Base-by-base conservation (phyloP, 2,329 filamentous ascomycete species). In the Trichoderma sp. region DNA sequence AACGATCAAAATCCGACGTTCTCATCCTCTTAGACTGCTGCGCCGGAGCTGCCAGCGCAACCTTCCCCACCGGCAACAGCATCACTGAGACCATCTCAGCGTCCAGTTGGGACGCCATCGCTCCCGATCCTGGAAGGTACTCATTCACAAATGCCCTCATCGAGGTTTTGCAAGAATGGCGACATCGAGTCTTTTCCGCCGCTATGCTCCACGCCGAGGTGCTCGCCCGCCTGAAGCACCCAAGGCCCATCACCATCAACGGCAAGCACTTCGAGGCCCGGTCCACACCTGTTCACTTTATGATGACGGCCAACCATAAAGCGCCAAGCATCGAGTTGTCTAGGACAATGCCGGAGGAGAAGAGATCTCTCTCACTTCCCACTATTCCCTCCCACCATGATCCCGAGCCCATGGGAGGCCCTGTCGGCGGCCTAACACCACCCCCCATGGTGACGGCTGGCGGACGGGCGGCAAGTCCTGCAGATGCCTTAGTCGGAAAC, bases 11-110 rank as follows among this genome's bases (percentile, higher is more conserved):
- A 14, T 89, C 87, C 1, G 87, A 89, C 77, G 86, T 87, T 18
- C 79, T 89, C 64, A 89, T 90, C 69, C 81, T 89, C 0, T 79
- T 90, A 15, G 88, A 89, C 76, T 89, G 88, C 75, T 90, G 88
- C 75, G 87, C 88, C 7, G 87, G 87, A 14, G 88, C 88, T 53
- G 88, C 88, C 58, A 89, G 87, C 73, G 87, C 87, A 15, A 88
- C 87, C 0, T 89, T 89, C 66, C 85, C 87, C 6, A 88, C 83
- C 21, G 87, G 88, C 21, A 84, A 84, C 74, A 89, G 87, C 77
- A 88, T 88, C 74, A 90, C 87, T 3, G 88, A 89, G 79, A 89
- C 87, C 9, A 89, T 90, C 74, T 89, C 87, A 6, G 88, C 88
- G 4, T 89, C 87, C 2, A 89, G 87, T 67, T 90, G 87, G 87